These are phyloP conservation scores for Lecanicillium sp. DNA, from an alignment of 2,329 filamentous ascomycete genomes.

Conservation along the genomic window DNA sequence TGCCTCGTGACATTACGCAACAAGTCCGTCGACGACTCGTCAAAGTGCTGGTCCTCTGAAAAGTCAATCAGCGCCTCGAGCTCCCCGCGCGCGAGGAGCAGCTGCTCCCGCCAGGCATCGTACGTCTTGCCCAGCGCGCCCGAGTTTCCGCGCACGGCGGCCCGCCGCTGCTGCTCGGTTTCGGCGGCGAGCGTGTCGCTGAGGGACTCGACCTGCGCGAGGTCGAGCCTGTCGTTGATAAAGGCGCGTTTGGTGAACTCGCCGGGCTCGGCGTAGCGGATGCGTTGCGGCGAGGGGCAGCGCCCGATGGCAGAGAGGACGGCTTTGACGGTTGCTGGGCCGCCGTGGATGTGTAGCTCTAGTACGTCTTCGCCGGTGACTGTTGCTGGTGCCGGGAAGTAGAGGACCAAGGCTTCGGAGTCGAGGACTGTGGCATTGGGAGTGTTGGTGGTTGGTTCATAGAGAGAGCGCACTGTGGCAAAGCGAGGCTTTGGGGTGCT, in stretches of 20 bases:
- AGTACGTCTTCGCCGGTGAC: conserved; percentile 90
- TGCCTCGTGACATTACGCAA: conserved; percentile 61
- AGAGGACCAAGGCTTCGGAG: conserved; percentile 70
- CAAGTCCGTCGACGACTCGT: conserved; percentile 71
- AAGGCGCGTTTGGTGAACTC: conserved; percentile 95
- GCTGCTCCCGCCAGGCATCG: conserved; percentile 68
- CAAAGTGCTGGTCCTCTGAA: conserved; percentile 93
- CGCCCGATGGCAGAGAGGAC: conserved; percentile 69
- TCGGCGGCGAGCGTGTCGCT: conserved; percentile 58
- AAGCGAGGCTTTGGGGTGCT: conserved; percentile 38
- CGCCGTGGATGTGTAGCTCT: conserved; percentile 92
- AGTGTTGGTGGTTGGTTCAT: conserved; percentile 34
- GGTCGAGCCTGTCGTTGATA: conserved; percentile 73
- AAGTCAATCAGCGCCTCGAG: conserved; percentile 96
- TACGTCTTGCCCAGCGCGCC: conserved; percentile 67
- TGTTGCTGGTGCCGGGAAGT: conserved; percentile 73
- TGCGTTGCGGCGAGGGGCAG: conserved; percentile 29
- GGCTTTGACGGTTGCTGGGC: conserved; percentile 79
- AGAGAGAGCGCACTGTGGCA: conserved; percentile 69
- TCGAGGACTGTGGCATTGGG: conserved; percentile 51
- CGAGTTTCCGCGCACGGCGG: conserved; percentile 72
- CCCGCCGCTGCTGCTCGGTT: conserved; percentile 86
- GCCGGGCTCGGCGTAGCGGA: conserved; percentile 88
- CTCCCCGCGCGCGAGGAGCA: conserved; percentile 79
- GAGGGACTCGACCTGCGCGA: conserved; percentile 71